Percentiles rank a stretch among this genome's conserved stretches.
Evolutionary conservation across 2,329 filamentous ascomycete genomes (phyloP).

Genomic region (Domatiomyces globalis): DNA sequence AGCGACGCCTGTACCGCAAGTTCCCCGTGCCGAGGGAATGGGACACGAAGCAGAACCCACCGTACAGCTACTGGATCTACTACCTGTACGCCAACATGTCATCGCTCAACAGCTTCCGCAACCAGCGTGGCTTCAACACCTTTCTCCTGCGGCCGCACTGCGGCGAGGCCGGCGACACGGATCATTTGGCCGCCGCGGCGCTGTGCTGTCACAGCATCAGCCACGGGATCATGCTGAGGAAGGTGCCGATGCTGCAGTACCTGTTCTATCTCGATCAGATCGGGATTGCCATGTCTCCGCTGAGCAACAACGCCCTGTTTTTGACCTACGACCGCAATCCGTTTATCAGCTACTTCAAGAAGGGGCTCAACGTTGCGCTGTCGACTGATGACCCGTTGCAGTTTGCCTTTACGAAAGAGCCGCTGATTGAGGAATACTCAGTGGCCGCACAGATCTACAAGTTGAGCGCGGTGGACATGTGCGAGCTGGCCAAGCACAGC

Average conservation of each 20-base stretch:
- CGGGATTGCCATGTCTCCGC: conserved; percentile 96
- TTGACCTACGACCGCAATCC: conserved; percentile 94
- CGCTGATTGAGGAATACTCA: conserved; percentile 93
- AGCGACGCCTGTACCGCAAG: conserved; percentile 86
- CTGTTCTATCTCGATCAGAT: conserved; percentile 97
- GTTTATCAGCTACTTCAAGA: conserved; percentile 87
- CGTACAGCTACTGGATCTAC: conserved; percentile 99
- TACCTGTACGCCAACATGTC: conserved; percentile 89
- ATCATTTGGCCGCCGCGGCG: conserved; percentile 82
- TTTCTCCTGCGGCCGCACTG: conserved; percentile 88
- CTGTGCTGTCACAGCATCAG: conserved; percentile 95
- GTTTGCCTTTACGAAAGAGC: conserved; percentile 97
- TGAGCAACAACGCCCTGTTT: conserved; percentile 96
- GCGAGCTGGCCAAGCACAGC: conserved; percentile 89
- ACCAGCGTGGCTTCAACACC: conserved; percentile 85
- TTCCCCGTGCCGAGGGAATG: conserved; percentile 82
- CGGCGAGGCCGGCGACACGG: conserved; percentile 90
- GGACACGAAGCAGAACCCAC: conserved; percentile 87
- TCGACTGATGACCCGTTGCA: conserved; percentile 95
- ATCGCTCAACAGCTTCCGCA: conserved; percentile 83
- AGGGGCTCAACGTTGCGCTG: conserved; percentile 85
- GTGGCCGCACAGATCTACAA: conserved; percentile 98
- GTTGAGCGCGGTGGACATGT: conserved; percentile 94
- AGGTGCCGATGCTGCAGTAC: conserved; percentile 89
- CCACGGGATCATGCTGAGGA: conserved; percentile 80